Evolutionary conservation across 331 rosid species (phyloP).

Genomic region (Telfairia occidentalis): DNA sequence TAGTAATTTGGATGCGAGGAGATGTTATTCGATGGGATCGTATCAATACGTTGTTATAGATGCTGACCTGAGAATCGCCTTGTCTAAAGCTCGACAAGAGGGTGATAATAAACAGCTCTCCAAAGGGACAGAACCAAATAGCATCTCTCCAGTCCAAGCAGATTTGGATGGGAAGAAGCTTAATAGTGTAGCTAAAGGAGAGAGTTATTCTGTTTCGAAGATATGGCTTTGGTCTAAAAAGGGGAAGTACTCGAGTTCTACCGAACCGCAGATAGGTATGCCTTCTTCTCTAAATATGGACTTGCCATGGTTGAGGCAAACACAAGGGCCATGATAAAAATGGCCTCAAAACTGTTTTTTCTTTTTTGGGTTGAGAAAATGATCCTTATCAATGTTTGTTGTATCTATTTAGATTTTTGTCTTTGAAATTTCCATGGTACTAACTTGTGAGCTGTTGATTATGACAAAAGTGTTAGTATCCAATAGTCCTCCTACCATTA

Average conservation of each 20-base stretch:
- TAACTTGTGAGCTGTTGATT: constrained; percentile 36
- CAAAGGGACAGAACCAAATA: constrained; percentile 31
- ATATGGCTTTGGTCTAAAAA: constrained; percentile 96
- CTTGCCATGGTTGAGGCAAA: constrained; percentile 59
- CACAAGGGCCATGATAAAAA: constrained; percentile 45
- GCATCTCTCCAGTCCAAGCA: constrained; percentile 31
- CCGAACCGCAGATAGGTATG: constrained; percentile 46
- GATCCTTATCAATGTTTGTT: constrained; percentile 19
- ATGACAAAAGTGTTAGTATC: constrained; percentile 16
- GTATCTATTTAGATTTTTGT: constrained; percentile 17
- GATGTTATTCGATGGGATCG: constrained; percentile 93
- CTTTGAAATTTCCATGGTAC: constrained; percentile 27
- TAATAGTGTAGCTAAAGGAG: constrained; percentile 70
- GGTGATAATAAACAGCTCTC: constrained; percentile 16
- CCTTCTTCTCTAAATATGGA: constrained; percentile 55
- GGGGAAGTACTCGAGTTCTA: constrained; percentile 54
- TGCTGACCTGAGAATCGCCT: constrained; percentile 60
- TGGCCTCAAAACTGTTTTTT: constrained; percentile 21
- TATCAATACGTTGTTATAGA: constrained; percentile 74
- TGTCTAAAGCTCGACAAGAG: constrained; percentile 29
- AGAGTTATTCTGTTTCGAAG: constrained; percentile 91
- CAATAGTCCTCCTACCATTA: neutral
- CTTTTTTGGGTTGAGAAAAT: constrained; percentile 9
- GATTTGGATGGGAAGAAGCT: constrained; percentile 80
- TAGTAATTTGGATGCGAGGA: constrained; percentile 85